Evolutionary conservation across 148 eudicot genomes (phyloP).

Genomic region (Vaccinium macrocarpon): DNA sequence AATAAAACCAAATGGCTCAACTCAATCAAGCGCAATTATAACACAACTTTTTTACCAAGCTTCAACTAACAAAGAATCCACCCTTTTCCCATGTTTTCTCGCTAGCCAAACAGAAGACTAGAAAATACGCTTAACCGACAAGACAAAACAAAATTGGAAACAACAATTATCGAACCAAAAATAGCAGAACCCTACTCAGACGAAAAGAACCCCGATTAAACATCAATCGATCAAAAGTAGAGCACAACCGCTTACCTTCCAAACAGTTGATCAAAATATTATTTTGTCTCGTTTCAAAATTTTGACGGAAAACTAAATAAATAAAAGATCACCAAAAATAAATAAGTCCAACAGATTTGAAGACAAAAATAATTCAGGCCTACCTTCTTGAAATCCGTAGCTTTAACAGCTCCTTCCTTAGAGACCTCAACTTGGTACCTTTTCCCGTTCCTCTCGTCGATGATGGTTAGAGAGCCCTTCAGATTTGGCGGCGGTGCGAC

Average conservation of each 20-base stretch:
- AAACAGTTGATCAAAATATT: too few species aligned
- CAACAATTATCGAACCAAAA: background rate
- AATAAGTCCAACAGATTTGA: background rate
- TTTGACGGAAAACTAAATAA: background rate
- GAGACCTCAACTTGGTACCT: slow-evolving; percentile 69
- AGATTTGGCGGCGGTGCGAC: slow-evolving; percentile 71
- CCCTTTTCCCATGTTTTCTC: background rate
- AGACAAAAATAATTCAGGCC: background rate
- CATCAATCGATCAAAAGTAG: background rate
- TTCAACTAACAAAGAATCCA: background rate
- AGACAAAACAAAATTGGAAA: background rate
- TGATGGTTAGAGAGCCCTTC: slow-evolving; percentile 54
- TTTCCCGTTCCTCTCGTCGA: slow-evolving; percentile 86
- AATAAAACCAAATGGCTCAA: background rate
- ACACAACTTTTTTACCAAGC: background rate
- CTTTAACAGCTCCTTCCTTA: slow-evolving; percentile 74
- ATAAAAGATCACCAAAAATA: background rate
- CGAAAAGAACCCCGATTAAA: background rate
- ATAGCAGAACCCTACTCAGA: background rate
- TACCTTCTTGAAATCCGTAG: slow-evolving; percentile 91
- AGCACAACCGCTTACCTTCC: background rate
- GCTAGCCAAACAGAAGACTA: background rate
- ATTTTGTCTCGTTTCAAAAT: background rate
- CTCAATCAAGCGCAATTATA: background rate
- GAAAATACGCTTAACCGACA: background rate